phyloP scores from a whole-genome alignment of 2,329 filamentous ascomycete species.

The Claviceps digitariae region DNA sequence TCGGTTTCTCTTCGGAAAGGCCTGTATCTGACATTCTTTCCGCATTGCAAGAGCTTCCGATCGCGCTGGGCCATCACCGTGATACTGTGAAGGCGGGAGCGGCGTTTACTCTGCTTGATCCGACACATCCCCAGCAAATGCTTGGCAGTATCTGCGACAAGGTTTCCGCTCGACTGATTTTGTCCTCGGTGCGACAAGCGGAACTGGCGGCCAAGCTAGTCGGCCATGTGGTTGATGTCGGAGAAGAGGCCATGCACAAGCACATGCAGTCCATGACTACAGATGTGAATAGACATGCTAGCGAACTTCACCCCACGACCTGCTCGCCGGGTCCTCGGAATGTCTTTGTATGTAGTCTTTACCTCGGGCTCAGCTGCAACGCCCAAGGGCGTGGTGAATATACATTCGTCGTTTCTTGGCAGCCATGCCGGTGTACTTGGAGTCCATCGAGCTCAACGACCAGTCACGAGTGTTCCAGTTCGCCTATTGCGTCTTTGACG shows the following conservation, averaged over 20 bases:
- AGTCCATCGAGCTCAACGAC: neutral
- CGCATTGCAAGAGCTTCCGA: neutral
- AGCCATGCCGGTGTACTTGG: neutral
- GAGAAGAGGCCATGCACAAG: neutral
- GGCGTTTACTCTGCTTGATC: constrained; percentile 5
- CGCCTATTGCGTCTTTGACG: constrained; percentile 11
- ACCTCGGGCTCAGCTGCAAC: neutral
- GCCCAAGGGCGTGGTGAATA: neutral
- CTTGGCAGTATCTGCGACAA: neutral
- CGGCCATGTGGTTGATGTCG: neutral
- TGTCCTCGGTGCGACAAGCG: neutral
- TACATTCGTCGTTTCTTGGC: neutral
- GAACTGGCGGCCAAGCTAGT: neutral
- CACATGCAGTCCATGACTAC: neutral
- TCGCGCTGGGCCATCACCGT: constrained; percentile 4
- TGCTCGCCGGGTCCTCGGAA: neutral
- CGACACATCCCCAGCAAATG: neutral
- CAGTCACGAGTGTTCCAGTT: constrained; percentile 6
- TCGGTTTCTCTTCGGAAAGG: neutral
- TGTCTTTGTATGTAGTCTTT: neutral
- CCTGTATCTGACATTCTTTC: neutral
- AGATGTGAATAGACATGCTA: neutral
- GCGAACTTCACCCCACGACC: neutral
- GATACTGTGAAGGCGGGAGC: constrained; percentile 4
- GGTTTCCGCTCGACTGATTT: neutral